Conservation (phyloP, 495 filamentous ascomycete genomes). For the Penicillium daleae region DNA sequence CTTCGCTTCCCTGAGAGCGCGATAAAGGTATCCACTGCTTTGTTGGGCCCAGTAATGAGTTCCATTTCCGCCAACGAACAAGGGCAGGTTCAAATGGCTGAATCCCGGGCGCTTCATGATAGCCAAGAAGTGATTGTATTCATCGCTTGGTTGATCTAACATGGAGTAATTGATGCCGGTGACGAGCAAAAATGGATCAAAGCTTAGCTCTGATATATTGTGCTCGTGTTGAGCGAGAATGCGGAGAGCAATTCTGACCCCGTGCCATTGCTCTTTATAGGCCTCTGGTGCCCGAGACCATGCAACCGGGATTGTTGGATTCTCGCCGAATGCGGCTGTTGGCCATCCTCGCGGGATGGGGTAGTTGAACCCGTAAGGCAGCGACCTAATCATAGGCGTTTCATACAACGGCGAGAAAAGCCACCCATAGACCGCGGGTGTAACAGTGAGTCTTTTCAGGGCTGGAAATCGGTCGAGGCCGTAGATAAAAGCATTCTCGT, state of each 20-base stretch:
- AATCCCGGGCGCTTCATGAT: background rate
- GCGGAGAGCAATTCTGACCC: slow-evolving; percentile 21
- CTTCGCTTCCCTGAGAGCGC: background rate
- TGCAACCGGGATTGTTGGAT: background rate
- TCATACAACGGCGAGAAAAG: slow-evolving; percentile 32
- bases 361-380: slow-evolving; percentile 37
- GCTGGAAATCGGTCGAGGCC: background rate
- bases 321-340: background rate
- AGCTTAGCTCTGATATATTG: background rate
- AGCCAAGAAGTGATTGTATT: background rate
- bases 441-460: slow-evolving; percentile 5
- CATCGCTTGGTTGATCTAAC: background rate
- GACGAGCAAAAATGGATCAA: background rate
- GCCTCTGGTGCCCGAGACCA: slow-evolving; percentile 13
- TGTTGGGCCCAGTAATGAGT: background rate
- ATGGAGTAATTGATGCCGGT: background rate
- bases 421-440: slow-evolving; percentile 4
- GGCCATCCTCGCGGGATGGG: slow-evolving; percentile 34
- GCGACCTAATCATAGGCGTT: slow-evolving; percentile 39
- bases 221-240: slow-evolving; percentile 9
- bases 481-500: background rate
- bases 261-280: slow-evolving; percentile 22
- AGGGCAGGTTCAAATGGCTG: background rate
- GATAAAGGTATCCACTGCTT: background rate
- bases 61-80: background rate